Evolutionary conservation across 352 stramenopile genomes (phyloP).

Genomic region (Pythium rishiriense): DNA sequence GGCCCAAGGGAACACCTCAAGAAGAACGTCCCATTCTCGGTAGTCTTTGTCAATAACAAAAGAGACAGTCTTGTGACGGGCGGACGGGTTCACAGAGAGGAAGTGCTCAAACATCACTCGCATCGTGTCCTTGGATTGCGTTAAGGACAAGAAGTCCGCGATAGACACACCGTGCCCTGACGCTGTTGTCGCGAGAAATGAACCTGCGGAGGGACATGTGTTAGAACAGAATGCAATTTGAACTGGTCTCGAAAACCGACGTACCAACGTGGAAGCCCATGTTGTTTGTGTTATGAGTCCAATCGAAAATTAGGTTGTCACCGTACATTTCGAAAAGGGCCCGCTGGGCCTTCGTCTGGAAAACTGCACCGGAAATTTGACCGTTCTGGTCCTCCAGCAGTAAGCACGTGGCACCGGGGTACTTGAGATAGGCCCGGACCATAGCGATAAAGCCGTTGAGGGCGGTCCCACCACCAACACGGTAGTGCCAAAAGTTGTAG

Average conservation of each 20-base stretch:
- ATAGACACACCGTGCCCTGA: constrained; percentile 27
- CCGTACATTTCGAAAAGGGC: constrained; percentile 20
- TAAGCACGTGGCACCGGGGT: no score
- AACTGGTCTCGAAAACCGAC: background rate
- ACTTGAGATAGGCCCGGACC: no score
- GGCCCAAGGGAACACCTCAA: constrained; percentile 1
- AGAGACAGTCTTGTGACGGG: background rate
- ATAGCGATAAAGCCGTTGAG: background rate
- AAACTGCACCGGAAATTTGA: no score
- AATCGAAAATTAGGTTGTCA: constrained; percentile 25
- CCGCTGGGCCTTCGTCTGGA: constrained; percentile 14
- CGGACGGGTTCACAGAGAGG: background rate
- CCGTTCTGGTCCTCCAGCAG: no score
- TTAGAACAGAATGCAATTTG: background rate
- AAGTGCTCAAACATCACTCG: constrained; percentile 15
- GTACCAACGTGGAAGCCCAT: constrained; percentile 25
- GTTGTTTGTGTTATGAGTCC: constrained; percentile 34
- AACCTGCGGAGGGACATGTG: background rate
- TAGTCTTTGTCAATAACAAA: constrained; percentile 32
- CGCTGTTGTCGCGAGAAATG: constrained; percentile 20
- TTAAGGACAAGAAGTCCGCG: constrained; percentile 15
- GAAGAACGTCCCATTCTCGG: constrained; percentile 13
- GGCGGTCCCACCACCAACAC: background rate
- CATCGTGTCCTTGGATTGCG: constrained; percentile 24
- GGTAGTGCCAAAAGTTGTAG: background rate